phyloP scores from a whole-genome alignment of 2,329 filamentous ascomycete species.

The Verticillium klebahnii region DNA sequence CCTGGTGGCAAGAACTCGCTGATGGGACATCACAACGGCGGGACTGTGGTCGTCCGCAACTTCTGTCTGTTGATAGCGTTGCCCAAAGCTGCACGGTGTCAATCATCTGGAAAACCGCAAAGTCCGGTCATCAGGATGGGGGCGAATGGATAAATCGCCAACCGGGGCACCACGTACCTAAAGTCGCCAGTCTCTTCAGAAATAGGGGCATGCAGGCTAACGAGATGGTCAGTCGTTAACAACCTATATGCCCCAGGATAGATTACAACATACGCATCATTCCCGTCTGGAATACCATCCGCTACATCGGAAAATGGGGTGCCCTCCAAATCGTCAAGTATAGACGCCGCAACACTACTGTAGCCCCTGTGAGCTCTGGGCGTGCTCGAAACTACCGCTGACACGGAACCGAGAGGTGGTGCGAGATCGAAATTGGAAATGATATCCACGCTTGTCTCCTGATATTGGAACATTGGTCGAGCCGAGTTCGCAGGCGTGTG shows the following conservation, averaged over 20 bases:
- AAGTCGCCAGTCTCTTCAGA: neutral
- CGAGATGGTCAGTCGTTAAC: neutral
- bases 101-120: neutral
- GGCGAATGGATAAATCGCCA: neutral
- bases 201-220: neutral
- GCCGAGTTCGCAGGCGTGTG: neutral
- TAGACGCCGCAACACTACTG: constrained; percentile 5
- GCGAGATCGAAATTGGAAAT: constrained; percentile 29
- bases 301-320: constrained; percentile 2
- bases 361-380: neutral
- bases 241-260: neutral
- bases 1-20: constrained; percentile 18
- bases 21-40: constrained; percentile 24
- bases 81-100: constrained; percentile 22
- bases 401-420: neutral
- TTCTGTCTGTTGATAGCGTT: constrained; percentile 24
- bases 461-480: neutral
- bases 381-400: neutral
- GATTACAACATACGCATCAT: neutral
- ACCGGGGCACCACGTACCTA: neutral
- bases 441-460: constrained; percentile 24
- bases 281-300: neutral
- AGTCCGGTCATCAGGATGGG: no score
- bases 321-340: constrained; percentile 11
- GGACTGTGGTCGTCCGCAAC: constrained; percentile 10